Percentiles rank a stretch among this genome's conserved stretches.
These are phyloP conservation scores for Colletotrichum sp. DNA, from an alignment of 2,329 filamentous ascomycete genomes.

Conservation along the genomic window DNA sequence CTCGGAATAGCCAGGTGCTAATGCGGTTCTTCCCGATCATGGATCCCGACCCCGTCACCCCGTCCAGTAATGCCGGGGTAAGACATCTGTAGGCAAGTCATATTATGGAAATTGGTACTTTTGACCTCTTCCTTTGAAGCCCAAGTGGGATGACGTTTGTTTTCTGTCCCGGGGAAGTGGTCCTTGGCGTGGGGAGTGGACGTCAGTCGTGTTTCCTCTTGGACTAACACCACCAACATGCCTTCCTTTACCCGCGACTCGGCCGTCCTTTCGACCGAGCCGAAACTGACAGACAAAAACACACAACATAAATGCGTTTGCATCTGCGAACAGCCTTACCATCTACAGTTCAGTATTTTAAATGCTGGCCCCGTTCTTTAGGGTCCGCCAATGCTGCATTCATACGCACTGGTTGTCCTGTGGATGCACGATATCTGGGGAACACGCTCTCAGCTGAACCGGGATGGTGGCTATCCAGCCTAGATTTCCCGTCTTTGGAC, in stretches of 20 bases:
- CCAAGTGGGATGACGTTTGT: conserved; percentile 1
- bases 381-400: background rate
- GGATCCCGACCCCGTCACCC: conserved; percentile 18
- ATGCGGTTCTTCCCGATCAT: conserved; percentile 23
- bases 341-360: background rate
- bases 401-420: background rate
- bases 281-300: background rate
- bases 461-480: background rate
- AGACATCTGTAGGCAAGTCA: conserved; percentile 8
- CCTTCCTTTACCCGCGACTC: background rate
- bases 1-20: conserved; percentile 18
- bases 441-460: background rate
- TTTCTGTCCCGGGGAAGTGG: background rate
- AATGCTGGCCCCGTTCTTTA: background rate
- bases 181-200: background rate
- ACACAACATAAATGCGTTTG: background rate
- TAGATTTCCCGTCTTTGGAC: background rate
- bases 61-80: conserved; percentile 20
- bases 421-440: background rate
- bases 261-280: background rate
- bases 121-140: background rate
- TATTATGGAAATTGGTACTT: background rate
- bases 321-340: background rate
- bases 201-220: background rate
- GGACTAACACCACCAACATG: background rate